phyloP scores from a whole-genome alignment of 169 alveolate genomes.

The Besnoitia besnoiti region DNA sequence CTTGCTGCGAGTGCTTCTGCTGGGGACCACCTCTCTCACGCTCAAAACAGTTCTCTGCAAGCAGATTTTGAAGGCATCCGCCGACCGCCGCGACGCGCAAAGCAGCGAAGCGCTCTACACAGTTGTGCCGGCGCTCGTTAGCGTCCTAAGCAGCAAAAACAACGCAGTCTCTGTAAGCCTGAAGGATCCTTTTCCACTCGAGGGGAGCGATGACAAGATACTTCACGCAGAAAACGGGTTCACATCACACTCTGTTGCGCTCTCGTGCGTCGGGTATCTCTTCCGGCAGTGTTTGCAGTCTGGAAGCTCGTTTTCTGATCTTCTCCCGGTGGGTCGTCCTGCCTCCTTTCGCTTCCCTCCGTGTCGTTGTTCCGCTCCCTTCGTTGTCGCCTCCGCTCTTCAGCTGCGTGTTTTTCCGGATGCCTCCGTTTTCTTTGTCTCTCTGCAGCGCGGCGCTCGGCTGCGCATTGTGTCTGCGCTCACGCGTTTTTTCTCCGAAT shows the following conservation, averaged over 20 bases:
- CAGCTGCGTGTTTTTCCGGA: not conserved
- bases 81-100: not conserved
- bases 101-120: not conserved
- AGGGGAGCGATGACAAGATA: no score
- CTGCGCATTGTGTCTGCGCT: not conserved
- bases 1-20: conserved; percentile 1
- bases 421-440: not conserved
- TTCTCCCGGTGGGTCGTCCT: not conserved
- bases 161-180: not conserved
- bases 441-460: not conserved
- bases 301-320: not conserved
- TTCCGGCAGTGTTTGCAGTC: not conserved
- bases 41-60: conserved; percentile 32
- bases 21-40: not conserved
- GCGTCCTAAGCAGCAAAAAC: not conserved
- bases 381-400: not conserved
- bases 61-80: conserved; percentile 42
- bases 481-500: not conserved
- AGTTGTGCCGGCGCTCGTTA: conserved; percentile 44
- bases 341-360: not conserved
- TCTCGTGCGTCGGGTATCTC: no score
- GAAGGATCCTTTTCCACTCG: not conserved
- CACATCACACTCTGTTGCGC: no score
- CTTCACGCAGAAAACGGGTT: no score
- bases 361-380: not conserved